A percentile compares a stretch with the other conserved stretches of the same genome.
Evolutionary conservation across 306 rosid genomes (phyloP).

Genomic region (Trifolium repens): DNA sequence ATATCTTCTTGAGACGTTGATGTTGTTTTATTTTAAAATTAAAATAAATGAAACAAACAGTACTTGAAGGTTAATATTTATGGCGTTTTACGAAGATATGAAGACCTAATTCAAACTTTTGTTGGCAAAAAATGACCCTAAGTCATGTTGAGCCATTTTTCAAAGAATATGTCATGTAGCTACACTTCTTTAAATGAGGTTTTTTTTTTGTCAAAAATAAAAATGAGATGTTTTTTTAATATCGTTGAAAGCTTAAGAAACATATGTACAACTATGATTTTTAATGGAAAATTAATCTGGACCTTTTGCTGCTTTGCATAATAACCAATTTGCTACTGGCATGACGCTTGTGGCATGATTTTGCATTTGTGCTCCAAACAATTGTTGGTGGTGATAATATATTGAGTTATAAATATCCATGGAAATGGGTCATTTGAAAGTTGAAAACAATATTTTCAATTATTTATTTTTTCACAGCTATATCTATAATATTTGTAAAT

Average conservation of each 20-base stretch:
- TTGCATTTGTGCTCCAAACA: not conserved
- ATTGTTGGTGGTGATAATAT: not conserved
- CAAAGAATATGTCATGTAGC: not conserved
- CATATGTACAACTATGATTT: not conserved
- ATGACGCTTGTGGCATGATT: not conserved
- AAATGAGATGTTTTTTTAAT: not conserved
- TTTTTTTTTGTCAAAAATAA: not conserved
- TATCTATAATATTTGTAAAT: not conserved
- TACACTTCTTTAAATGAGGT: not conserved
- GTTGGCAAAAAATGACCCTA: not conserved
- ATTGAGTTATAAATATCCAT: not conserved
- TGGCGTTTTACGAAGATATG: not conserved
- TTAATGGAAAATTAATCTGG: not conserved
- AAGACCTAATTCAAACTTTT: not conserved
- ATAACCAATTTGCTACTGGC: not conserved
- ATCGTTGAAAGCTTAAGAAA: not conserved
- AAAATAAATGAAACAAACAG: not conserved
- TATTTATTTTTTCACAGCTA: not conserved
- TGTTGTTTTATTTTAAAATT: not conserved
- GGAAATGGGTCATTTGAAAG: not conserved
- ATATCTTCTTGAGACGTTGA: not conserved
- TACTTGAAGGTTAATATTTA: no score
- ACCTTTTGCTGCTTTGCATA: not conserved
- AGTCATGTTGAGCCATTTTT: not conserved
- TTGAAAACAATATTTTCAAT: not conserved